Percentiles rank a stretch among this genome's conserved stretches.
These are phyloP conservation scores for Trichoderma polysporum DNA, from an alignment of 2,329 filamentous ascomycete genomes.

Conservation along the genomic window DNA sequence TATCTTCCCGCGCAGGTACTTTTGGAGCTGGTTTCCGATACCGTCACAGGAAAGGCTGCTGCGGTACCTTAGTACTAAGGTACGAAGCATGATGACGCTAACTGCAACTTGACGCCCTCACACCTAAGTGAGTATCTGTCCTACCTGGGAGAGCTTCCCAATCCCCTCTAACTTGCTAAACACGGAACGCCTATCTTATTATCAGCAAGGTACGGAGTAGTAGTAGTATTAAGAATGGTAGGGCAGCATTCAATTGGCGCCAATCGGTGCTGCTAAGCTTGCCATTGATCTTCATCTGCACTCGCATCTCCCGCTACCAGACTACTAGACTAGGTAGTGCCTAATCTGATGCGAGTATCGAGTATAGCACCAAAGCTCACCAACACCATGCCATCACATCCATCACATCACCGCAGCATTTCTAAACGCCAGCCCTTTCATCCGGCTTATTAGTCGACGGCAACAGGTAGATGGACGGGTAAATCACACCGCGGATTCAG, in stretches of 20 bases:
- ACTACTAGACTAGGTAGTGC: neutral
- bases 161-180: neutral
- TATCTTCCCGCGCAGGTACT: neutral
- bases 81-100: conserved; percentile 3
- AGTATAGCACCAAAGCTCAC: neutral
- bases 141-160: neutral
- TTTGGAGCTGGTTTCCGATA: conserved; percentile 1
- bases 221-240: neutral
- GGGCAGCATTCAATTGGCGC: neutral
- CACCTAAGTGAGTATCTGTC: neutral
- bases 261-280: neutral
- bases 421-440: neutral
- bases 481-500: neutral
- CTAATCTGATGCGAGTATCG: neutral
- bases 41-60: neutral
- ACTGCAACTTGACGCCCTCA: neutral
- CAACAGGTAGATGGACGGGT: neutral
- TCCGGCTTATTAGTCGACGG: neutral
- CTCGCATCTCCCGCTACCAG: neutral
- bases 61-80: neutral
- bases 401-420: neutral
- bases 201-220: too few species aligned
- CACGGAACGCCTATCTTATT: neutral
- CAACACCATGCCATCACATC: neutral
- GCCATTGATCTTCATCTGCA: neutral